phyloP scores from a whole-genome alignment of 2,329 filamentous ascomycete genomes.

The Pseudopithomyces chartarum region DNA sequence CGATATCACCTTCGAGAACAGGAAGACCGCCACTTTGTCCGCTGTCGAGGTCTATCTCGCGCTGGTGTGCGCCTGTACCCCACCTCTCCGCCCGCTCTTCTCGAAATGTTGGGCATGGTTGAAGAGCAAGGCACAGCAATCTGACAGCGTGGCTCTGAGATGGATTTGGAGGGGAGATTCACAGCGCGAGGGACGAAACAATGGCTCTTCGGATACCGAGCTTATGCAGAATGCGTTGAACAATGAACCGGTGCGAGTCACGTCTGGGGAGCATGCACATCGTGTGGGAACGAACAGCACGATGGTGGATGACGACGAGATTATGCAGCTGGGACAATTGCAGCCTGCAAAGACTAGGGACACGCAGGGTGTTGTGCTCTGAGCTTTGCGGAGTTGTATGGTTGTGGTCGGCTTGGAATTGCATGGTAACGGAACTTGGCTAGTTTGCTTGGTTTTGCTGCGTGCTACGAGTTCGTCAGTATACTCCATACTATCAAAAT shows the following conservation, averaged over 20 bases:
- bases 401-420: no score
- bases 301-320: neutral
- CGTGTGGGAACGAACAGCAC: neutral
- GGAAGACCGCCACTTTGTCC: constrained; percentile 17
- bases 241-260: no score
- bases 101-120: constrained; percentile 12
- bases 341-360: neutral
- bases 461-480: no score
- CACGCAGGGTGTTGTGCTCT: no score
- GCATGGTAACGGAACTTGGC: no score
- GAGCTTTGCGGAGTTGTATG: no score
- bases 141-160: neutral
- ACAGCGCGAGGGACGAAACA: neutral
- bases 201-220: neutral
- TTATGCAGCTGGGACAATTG: neutral
- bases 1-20: constrained; percentile 17
- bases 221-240: neutral
- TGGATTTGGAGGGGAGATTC: neutral
- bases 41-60: constrained; percentile 23
- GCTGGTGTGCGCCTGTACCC: constrained; percentile 28
- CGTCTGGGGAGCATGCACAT: neutral
- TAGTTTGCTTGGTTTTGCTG: no score
- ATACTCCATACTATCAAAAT: no score
- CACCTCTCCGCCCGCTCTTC: constrained; percentile 20
- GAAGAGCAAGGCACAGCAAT: no score